Evolutionary conservation across 495 filamentous ascomycete genomes (phyloP).

Genomic region (Parathielavia hyrcaniae): DNA sequence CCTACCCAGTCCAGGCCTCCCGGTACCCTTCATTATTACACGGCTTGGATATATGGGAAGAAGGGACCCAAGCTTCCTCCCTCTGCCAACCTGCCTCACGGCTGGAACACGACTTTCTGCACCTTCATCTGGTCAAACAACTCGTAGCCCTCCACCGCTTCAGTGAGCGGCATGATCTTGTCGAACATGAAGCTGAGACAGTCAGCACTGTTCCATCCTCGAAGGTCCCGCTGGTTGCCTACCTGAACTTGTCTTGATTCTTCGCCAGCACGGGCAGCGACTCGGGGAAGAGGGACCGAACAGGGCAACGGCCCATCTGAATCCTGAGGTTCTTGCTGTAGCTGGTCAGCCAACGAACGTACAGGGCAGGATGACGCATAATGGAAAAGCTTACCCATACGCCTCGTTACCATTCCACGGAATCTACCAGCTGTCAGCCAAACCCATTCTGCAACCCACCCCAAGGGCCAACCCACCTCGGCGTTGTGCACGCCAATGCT

Average conservation of each 20-base stretch:
- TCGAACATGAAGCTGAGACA: conserved; percentile 77
- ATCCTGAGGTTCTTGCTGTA: conserved; percentile 72
- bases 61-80: no score
- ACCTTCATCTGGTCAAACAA: conserved; percentile 89
- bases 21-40: no score
- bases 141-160: conserved; percentile 84
- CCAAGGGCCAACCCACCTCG: conserved; percentile 48
- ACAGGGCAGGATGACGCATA: background rate
- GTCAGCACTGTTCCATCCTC: conserved; percentile 13
- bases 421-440: conserved; percentile 49
- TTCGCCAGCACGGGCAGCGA: conserved; percentile 72
- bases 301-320: conserved; percentile 94
- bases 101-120: conserved; percentile 71
- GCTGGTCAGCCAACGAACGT: conserved; percentile 3
- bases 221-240: conserved; percentile 27
- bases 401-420: conserved; percentile 78
- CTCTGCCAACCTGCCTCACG: conserved; percentile 17
- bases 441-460: background rate
- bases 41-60: no score
- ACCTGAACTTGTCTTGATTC: conserved; percentile 79
- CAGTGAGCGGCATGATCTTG: conserved; percentile 80
- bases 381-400: conserved; percentile 51
- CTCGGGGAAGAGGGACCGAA: conserved; percentile 72
- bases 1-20: background rate
- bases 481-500: conserved; percentile 92